phyloP scores from a whole-genome alignment of 2,329 filamentous ascomycete species.

The Pseudogymnoascus sp. region DNA sequence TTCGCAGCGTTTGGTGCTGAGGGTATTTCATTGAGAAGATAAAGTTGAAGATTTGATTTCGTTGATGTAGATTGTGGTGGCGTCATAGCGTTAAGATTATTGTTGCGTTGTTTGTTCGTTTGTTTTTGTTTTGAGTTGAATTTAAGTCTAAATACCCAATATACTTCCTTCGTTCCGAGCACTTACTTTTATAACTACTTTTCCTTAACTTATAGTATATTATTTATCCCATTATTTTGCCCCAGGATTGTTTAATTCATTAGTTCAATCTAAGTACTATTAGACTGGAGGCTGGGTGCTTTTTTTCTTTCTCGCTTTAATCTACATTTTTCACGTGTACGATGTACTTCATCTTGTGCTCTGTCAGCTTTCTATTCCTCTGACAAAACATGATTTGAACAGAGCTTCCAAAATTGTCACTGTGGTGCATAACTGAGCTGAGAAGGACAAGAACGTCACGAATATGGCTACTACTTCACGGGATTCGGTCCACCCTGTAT shows the following conservation, averaged over 20 bases:
- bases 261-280: no score
- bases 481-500: neutral
- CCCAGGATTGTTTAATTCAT: no score
- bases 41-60: neutral
- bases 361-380: neutral
- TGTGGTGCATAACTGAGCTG: neutral
- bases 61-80: neutral
- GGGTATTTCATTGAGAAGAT: neutral
- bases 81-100: neutral
- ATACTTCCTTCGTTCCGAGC: no score
- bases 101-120: neutral
- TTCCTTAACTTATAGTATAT: no score
- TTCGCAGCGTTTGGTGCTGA: neutral
- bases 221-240: no score
- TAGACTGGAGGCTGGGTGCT: no score
- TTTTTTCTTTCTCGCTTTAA: neutral
- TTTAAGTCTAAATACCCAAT: no score
- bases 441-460: neutral
- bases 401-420: neutral
- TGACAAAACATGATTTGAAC: neutral
- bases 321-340: neutral
- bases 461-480: neutral
- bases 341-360: neutral
- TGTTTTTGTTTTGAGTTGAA: neutral
- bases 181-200: no score